Evolutionary conservation across 192 early-diverging fungal genomes (phyloP), one percentile per base, ranked within the genome.

Genomic region (Chytriomyces sp.): DNA sequence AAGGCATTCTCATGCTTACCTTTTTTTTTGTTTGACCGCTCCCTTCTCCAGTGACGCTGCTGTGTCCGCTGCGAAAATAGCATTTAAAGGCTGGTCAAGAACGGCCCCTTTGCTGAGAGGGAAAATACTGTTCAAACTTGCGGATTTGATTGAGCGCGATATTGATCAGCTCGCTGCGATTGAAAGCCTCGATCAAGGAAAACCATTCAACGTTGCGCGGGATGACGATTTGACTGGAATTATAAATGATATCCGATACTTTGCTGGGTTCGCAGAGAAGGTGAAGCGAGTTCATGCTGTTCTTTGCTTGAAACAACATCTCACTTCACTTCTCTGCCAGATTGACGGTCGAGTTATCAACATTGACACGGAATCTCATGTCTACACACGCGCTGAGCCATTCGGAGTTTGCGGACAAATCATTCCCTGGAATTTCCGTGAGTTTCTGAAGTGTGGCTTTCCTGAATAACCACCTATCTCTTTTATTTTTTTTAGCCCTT

Each of bases 111-210:
- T 67, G 24, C 67, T 72, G 0, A 75, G 84, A 16, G 82, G 68
- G 18, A 20, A 43, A 7, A 45, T 75, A 13, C 72, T 86, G n/a
- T 67, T 67, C 64, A 72, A 76, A 46, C 81, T 86, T 45, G 83
- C 85, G 8, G 81, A 87, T 49, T 63, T 86, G 5, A 62, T 87
- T 49, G 84, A 86, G 26, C 50, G 62, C 11, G 59, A 87, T 73
- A 61, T 44, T 6, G 44, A 76, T 10, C 13, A 53, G n/a, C 74
- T 87, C 28, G 84, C 85, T 11, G 64, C 53, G 6, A 26, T 86
- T 10, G 86, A 87, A 66, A 70, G 83, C 8, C 73, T 80, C 26
- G 81, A 84, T 72, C 78, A 77, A 28, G 85, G 85, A 8, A 86
- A 86, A 71, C 63, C 28, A 47, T 69, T 69, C 28, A 69, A 35